Conservation (phyloP, 176 grass and related monocot genomes). For the Microstegium vimineum region DNA sequence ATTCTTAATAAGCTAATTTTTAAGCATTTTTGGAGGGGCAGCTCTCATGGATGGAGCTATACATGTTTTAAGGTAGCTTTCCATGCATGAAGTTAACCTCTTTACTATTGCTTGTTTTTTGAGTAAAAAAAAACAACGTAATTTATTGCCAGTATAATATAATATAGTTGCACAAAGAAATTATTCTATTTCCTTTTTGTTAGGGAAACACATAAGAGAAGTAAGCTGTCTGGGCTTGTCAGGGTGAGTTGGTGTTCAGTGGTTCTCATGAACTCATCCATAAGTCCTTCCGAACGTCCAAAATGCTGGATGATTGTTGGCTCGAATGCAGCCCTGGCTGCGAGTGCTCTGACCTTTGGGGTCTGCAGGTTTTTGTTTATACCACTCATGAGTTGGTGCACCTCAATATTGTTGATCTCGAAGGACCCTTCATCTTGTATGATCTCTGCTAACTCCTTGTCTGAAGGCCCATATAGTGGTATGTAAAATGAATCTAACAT, state of each 20-base stretch:
- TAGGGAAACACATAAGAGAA: background rate
- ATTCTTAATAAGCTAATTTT: constrained; percentile 28
- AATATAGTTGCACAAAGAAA: background rate
- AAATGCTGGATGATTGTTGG: background rate
- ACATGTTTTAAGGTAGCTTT: constrained; percentile 82
- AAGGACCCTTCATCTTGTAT: constrained; percentile 18
- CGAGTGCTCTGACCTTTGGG: background rate
- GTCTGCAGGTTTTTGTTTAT: background rate
- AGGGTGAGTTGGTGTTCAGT: background rate
- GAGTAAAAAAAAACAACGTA: constrained; percentile 22
- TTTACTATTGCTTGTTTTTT: constrained; percentile 24
- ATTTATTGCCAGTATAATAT: background rate
- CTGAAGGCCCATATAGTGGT: background rate
- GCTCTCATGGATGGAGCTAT: constrained; percentile 50
- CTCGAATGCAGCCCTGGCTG: background rate
- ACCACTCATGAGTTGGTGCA: background rate
- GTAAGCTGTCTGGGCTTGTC: background rate
- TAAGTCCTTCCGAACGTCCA: background rate
- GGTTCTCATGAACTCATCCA: background rate
- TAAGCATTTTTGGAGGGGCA: constrained; percentile 10
- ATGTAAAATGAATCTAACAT: constrained; percentile 21
- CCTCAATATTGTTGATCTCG: background rate
- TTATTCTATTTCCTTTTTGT: background rate
- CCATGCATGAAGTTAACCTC: constrained; percentile 37
- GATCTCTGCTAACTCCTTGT: background rate